Percentiles rank a stretch among this genome's conserved stretches.
Conservation (phyloP, 2,329 filamentous ascomycete species). For the Penicillium sp. region DNA sequence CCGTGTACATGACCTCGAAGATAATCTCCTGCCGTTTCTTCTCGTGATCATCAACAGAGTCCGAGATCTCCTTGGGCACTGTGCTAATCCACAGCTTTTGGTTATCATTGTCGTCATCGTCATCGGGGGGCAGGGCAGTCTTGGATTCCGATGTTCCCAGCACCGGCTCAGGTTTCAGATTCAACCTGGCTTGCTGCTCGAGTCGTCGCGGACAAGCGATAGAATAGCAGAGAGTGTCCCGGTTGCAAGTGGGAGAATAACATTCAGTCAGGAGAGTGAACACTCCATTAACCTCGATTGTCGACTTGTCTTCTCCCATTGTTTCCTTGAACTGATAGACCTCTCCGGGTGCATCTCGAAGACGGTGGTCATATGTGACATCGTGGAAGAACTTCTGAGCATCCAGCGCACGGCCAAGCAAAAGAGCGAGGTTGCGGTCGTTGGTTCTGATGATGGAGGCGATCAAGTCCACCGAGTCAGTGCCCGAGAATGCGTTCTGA, state of each 20-base stretch:
- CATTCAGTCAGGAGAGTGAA: constrained; percentile 95
- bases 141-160: constrained; percentile 64
- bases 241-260: constrained; percentile 93
- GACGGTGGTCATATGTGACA: constrained; percentile 90
- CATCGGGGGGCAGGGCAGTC: constrained; percentile 56
- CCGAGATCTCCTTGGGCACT: constrained; percentile 86
- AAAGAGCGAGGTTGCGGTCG: constrained; percentile 82
- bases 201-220: constrained; percentile 89
- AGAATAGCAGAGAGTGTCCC: constrained; percentile 92
- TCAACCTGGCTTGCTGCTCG: constrained; percentile 88
- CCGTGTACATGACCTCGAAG: constrained; percentile 96
- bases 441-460: constrained; percentile 96
- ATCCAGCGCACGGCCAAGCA: constrained; percentile 83
- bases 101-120: constrained; percentile 82
- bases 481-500: constrained; percentile 91
- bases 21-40: constrained; percentile 98
- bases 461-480: constrained; percentile 89
- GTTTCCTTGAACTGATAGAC: constrained; percentile 96
- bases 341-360: constrained; percentile 87
- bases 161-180: constrained; percentile 84
- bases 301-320: constrained; percentile 62
- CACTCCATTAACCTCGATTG: constrained; percentile 79
- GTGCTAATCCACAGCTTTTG: constrained; percentile 99
- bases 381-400: constrained; percentile 99
- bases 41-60: constrained; percentile 78